Percentiles rank a stretch among this genome's conserved stretches.
Evolutionary conservation across 2,329 filamentous ascomycete genomes (phyloP).

Genomic region (Aspergillus aculeatinus): DNA sequence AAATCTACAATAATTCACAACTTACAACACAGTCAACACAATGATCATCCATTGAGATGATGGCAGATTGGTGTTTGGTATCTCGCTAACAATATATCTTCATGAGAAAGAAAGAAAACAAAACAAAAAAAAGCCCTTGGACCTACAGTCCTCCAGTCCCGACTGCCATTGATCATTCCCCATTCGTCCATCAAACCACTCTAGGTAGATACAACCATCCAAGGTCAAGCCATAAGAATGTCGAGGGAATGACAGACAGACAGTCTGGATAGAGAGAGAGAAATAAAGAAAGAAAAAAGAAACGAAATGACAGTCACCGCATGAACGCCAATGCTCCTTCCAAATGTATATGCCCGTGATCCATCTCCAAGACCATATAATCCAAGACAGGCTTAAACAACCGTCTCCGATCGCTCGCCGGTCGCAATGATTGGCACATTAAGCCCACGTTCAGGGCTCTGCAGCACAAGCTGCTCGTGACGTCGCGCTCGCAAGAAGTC

Average conservation of each 20-base stretch:
- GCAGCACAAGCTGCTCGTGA: constrained; percentile 89
- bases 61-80: not conserved
- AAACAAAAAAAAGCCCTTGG: not conserved
- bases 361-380: not conserved
- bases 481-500: constrained; percentile 84
- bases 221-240: not conserved
- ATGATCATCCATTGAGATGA: not conserved
- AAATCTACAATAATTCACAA: not conserved
- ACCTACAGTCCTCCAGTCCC: not conserved
- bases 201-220: not conserved
- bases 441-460: constrained; percentile 86
- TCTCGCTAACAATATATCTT: constrained; percentile 7
- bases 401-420: constrained; percentile 74
- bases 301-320: constrained; percentile 7
- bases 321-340: not conserved
- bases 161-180: not conserved
- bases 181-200: not conserved
- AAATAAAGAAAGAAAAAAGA: not conserved
- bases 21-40: not conserved
- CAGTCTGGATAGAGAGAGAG: not conserved
- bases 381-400: constrained; percentile 56
- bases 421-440: constrained; percentile 82
- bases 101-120: not conserved
- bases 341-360: not conserved
- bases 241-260: not conserved